phyloP scores from a whole-genome alignment of 2,329 filamentous ascomycete species.

The Grosmannia clavigera region DNA sequence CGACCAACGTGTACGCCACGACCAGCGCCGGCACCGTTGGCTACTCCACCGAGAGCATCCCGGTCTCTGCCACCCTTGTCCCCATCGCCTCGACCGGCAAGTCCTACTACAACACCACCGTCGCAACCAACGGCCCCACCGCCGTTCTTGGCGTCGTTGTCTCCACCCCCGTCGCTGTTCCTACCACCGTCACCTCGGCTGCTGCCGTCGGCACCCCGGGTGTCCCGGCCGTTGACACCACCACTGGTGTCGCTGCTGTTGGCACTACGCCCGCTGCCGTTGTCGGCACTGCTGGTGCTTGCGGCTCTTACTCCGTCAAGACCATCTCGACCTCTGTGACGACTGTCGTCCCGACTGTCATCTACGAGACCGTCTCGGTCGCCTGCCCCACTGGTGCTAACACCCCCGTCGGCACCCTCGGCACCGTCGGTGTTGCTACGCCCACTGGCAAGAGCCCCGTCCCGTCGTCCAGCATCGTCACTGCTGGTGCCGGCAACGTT shows the following conservation, averaged over 20 bases:
- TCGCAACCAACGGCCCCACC: constrained; percentile 4
- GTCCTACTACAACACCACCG: constrained; percentile 12
- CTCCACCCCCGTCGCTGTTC: not conserved
- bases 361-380: constrained; percentile 34
- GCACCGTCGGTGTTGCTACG: not conserved
- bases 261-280: constrained; percentile 8
- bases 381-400: constrained; percentile 25
- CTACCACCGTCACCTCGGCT: constrained; percentile 11
- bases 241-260: constrained; percentile 5
- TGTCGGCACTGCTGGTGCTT: constrained; percentile 12
- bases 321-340: constrained; percentile 44
- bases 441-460: not conserved
- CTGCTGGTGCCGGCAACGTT: constrained; percentile 40
- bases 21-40: constrained; percentile 33
- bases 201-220: constrained; percentile 11
- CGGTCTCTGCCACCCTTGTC: constrained; percentile 33
- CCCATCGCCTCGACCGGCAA: constrained; percentile 15
- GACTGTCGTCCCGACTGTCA: constrained; percentile 41
- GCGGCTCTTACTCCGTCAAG: constrained; percentile 29
- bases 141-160: constrained; percentile 26
- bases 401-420: constrained; percentile 11
- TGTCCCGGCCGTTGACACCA: not conserved
- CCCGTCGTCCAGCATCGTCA: constrained; percentile 23
- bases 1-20: constrained; percentile 47
- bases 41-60: constrained; percentile 24